Base-by-base conservation (phyloP, 1,284 basidiomycete species). In the Boletus mariae region DNA sequence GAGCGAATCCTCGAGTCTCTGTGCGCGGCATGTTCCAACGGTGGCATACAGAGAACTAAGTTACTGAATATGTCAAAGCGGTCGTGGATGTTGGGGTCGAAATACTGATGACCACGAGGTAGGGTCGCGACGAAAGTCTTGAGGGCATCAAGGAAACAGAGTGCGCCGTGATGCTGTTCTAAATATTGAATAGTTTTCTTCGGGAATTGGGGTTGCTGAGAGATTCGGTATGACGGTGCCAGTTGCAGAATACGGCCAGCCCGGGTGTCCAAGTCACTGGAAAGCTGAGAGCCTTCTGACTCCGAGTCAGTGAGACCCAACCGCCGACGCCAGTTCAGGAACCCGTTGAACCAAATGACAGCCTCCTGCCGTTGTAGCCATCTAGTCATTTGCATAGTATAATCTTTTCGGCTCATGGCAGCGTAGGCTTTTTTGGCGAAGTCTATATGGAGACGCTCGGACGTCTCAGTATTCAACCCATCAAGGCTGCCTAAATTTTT, bases 391-490 rank as follows among this genome's bases (percentile, higher is more conserved):
- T 40, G 38, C 9, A 40, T 10, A 5, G 38, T 40, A 20, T 57
- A 57, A 23, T 61, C 54, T 5, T 44, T 52, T 1, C 31, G 8
- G 29, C 32, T 61, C 12, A 20, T 57, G 1, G 52, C 48, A 1
- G 12, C 7, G 3, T 61, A 59, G 0, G 45, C 56, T 13, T 54
- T 42, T 51, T 62, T 62, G 7, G 53, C 44, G 7, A 35, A 56
- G 52, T 61, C 49, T 4, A 61, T 61, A n/a, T 61, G 60, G 1
- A 61, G 43, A 0, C 45, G 23, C 20, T 62, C 58, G 1, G 56
- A 51, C 1, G n/a, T 44, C 28, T 62, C 56, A 0, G 56, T 56
- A 32, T 62, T 56, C 17, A 56, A 51, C 1, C 55, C 52, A 32
- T 62, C 52, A 1, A 47, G 34, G 12, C 42, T 52, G 1, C 56